A percentile compares a stretch with the other conserved stretches of the same genome.
phyloP scores from a whole-genome alignment of 1,284 basidiomycete genomes.

The Austroboletus niveus region DNA sequence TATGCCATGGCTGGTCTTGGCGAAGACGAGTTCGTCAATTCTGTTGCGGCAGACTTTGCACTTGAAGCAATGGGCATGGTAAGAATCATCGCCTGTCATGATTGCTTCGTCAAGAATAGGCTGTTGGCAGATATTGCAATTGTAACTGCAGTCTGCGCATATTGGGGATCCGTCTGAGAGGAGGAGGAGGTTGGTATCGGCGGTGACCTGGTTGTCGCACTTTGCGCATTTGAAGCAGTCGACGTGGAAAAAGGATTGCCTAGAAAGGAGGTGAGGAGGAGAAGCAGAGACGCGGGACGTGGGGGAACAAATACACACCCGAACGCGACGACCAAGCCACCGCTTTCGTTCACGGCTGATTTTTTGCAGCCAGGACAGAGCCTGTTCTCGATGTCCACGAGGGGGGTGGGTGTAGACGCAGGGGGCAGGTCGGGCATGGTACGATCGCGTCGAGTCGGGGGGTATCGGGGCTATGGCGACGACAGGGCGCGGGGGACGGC shows the following conservation, averaged over 20 bases:
- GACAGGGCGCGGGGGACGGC: background rate
- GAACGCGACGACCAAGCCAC: slow-evolving; percentile 88
- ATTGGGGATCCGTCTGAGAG: slow-evolving; percentile 97
- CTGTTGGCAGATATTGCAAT: slow-evolving; percentile 87
- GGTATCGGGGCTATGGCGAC: background rate
- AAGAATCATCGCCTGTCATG: slow-evolving; percentile 98
- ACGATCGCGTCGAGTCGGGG: background rate
- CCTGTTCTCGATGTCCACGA: slow-evolving; percentile 51
- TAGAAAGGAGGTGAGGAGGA: slow-evolving; percentile 29
- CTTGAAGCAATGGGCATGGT: slow-evolving; percentile 98
- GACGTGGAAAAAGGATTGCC: slow-evolving; percentile 81
- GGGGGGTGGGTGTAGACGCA: background rate
- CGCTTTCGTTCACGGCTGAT: slow-evolving; percentile 80
- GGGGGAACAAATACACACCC: slow-evolving; percentile 52
- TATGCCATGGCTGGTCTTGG: slow-evolving; percentile 97
- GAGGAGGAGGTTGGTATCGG: slow-evolving; percentile 93
- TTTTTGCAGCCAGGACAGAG: slow-evolving; percentile 83
- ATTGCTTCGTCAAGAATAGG: slow-evolving; percentile 97
- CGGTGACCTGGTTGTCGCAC: slow-evolving; percentile 75
- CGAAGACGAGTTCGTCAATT: slow-evolving; percentile 98
- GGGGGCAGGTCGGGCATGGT: slow-evolving; percentile 10
- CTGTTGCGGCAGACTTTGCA: slow-evolving; percentile 93
- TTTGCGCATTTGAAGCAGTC: slow-evolving; percentile 86
- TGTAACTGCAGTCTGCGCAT: slow-evolving; percentile 96
- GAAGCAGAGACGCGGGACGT: background rate